Evolutionary conservation across 257 asterid species (phyloP).

Genomic region (Nicotiana obtusifolia): DNA sequence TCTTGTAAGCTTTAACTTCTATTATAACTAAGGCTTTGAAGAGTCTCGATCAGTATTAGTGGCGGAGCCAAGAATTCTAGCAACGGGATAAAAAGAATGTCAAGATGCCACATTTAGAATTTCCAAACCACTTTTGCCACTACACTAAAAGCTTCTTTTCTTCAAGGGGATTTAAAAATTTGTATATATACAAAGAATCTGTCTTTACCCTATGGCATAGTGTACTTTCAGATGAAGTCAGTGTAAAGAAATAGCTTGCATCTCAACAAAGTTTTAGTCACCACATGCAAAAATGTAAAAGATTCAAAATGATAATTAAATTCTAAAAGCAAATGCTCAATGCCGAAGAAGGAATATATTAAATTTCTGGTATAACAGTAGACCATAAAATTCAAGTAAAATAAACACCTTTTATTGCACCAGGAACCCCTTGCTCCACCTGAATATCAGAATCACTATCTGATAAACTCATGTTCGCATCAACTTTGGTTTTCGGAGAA

Average conservation of each 20-base stretch:
- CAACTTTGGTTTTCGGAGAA: slow-evolving; percentile 60
- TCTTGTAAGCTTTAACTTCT: background rate
- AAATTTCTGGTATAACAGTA: background rate
- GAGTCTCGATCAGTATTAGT: background rate
- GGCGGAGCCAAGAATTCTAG: no score
- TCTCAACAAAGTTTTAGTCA: background rate
- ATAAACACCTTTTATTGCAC: slow-evolving; percentile 10
- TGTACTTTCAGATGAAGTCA: no score
- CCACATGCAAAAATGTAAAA: background rate
- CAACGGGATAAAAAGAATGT: no score
- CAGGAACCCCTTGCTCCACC: slow-evolving; percentile 30
- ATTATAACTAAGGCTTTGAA: background rate
- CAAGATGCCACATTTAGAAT: no score
- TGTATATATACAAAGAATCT: no score
- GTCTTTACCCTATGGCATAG: no score
- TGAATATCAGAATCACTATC: slow-evolving; percentile 41
- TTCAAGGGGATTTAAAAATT: no score
- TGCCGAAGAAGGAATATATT: background rate
- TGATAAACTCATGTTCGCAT: slow-evolving; percentile 35
- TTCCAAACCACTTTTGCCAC: no score
- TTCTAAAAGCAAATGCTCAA: background rate
- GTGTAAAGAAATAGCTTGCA: background rate
- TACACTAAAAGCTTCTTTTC: no score
- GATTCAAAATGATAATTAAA: background rate
- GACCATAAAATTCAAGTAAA: background rate